Conservation (phyloP, 192 early-diverging fungal genomes). For the Coemansia sp. region DNA sequence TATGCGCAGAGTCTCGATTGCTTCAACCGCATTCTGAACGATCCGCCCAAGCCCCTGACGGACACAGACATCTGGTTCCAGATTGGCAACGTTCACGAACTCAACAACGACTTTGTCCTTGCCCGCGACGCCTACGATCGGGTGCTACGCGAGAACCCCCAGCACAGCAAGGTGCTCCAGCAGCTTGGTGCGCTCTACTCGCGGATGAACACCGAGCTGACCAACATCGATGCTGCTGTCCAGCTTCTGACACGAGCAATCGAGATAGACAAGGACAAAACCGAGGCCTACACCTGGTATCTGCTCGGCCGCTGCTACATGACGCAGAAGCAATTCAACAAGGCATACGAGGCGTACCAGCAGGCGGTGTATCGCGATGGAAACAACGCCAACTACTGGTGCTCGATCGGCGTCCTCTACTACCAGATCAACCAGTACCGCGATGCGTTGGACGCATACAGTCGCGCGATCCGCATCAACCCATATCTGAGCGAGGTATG, state of each 20-base stretch:
- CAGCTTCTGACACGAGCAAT: slow-evolving; percentile 78
- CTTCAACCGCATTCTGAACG: slow-evolving; percentile 83
- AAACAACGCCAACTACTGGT: slow-evolving; percentile 96
- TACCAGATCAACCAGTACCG: slow-evolving; percentile 93
- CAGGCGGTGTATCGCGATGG: slow-evolving; percentile 93
- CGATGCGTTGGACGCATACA: slow-evolving; percentile 97
- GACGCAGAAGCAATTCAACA: slow-evolving; percentile 89
- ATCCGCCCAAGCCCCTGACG: slow-evolving; percentile 90
- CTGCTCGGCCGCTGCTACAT: slow-evolving; percentile 95
- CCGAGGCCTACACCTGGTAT: slow-evolving; percentile 93
- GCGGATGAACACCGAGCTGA: slow-evolving; percentile 75
- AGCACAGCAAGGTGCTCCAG: slow-evolving; percentile 92
- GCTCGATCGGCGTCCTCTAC: slow-evolving; percentile 97
- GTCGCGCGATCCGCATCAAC: slow-evolving; percentile 88
- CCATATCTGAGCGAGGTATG: slow-evolving; percentile 96
- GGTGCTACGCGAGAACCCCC: slow-evolving; percentile 82
- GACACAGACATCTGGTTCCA: slow-evolving; percentile 99
- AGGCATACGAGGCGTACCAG: slow-evolving; percentile 97
- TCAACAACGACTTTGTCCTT: slow-evolving; percentile 75
- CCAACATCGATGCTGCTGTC: slow-evolving; percentile 82
- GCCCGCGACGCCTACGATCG: slow-evolving; percentile 93
- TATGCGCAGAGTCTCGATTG: slow-evolving; percentile 58
- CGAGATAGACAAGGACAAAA: slow-evolving; percentile 73
- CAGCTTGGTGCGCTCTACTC: slow-evolving; percentile 98
- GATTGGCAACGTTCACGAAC: slow-evolving; percentile 95